Evolutionary conservation across 441 rosid species (phyloP).

Genomic region (Brassica hybrid): DNA sequence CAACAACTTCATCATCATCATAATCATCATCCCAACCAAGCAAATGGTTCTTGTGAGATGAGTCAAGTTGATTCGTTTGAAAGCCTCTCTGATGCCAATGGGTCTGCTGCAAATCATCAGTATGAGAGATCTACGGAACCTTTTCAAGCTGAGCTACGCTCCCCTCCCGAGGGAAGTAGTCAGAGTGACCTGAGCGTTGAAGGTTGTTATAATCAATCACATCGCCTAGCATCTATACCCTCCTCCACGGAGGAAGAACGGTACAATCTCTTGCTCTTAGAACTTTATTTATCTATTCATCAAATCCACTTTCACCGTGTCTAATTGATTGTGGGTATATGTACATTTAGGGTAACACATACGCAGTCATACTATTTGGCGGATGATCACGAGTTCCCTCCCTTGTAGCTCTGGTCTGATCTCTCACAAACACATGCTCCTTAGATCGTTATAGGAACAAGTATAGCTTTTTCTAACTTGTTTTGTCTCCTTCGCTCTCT

Average conservation of each 20-base stretch:
- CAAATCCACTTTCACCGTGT: not conserved
- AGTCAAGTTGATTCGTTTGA: constrained; percentile 50
- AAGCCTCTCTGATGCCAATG: constrained; percentile 48
- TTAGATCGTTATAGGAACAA: constrained; percentile 38
- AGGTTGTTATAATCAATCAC: constrained; percentile 34
- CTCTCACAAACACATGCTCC: constrained; percentile 21
- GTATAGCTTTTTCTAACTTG: constrained; percentile 36
- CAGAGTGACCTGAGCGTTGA: constrained; percentile 1
- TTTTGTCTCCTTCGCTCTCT: constrained; percentile 24
- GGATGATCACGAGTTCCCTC: constrained; percentile 75
- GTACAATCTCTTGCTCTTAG: constrained; percentile 42
- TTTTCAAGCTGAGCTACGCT: not conserved
- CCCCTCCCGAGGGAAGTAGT: not conserved
- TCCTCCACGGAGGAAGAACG: constrained; percentile 54
- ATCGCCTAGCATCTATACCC: constrained; percentile 42
- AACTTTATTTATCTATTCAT: not conserved
- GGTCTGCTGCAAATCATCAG: constrained; percentile 24
- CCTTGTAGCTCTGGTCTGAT: constrained; percentile 53
- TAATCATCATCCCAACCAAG: constrained; percentile 46
- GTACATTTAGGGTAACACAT: constrained; percentile 48
- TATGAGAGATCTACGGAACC: not conserved
- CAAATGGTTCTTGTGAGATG: constrained; percentile 49
- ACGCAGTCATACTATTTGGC: constrained; percentile 60
- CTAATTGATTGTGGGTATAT: constrained; percentile 33
- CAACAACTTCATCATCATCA: constrained; percentile 33